These are phyloP conservation scores for Nakazawaea siamensis DNA, from an alignment of 805 yeast species.

Conservation along the genomic window DNA sequence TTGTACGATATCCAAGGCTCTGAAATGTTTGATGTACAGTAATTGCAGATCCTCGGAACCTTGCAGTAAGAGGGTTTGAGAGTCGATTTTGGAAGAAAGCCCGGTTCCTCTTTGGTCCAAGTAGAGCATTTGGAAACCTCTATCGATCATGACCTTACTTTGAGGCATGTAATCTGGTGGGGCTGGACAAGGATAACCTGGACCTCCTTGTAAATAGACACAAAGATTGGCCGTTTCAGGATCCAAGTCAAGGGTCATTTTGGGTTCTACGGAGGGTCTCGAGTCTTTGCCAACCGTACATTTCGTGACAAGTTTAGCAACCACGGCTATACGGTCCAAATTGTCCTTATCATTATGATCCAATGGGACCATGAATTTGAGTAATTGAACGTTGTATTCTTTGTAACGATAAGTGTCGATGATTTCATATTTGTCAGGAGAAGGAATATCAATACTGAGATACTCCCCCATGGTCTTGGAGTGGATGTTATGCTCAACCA, in stretches of 20 bases:
- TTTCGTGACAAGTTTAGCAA: slow-evolving; percentile 16
- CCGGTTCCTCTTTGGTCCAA: slow-evolving; percentile 63
- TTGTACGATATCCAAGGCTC: slow-evolving; percentile 45
- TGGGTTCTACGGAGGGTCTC: slow-evolving; percentile 2
- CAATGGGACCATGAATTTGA: slow-evolving; percentile 20
- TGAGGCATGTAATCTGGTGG: slow-evolving; percentile 28
- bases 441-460: no score
- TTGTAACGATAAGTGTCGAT: slow-evolving; percentile 10
- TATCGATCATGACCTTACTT: slow-evolving; percentile 29
- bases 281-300: neutral
- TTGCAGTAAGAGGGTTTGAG: slow-evolving; percentile 14
- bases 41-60: slow-evolving; percentile 24
- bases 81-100: slow-evolving; percentile 37
- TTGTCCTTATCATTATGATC: slow-evolving; percentile 12
- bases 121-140: slow-evolving; percentile 34
- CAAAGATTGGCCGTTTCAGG: slow-evolving; percentile 24
- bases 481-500: no score
- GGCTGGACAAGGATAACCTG: slow-evolving; percentile 37
- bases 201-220: slow-evolving; percentile 45
- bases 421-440: slow-evolving; percentile 9
- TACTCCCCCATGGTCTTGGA: no score
- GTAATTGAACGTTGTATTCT: slow-evolving; percentile 14
- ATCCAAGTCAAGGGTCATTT: slow-evolving; percentile 7
- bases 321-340: slow-evolving; percentile 13
- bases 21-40: slow-evolving; percentile 32